phyloP scores from a whole-genome alignment of 176 grass and related monocot species.

The Neostapfia colusana region DNA sequence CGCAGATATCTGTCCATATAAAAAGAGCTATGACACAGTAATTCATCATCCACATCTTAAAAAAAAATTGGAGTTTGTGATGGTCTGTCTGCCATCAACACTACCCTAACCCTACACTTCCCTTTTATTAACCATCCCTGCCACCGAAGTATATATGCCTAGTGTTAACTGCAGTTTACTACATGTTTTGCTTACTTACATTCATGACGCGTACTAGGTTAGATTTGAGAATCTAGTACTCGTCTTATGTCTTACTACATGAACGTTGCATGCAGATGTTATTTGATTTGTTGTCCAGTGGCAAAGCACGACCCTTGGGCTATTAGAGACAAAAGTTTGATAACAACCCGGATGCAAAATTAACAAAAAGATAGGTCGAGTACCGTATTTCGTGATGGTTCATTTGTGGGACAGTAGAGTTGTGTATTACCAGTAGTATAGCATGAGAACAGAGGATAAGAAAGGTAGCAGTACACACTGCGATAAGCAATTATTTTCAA shows the following conservation, averaged over 20 bases:
- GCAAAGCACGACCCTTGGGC: not conserved
- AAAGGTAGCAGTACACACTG: not conserved
- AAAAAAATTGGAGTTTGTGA: not conserved
- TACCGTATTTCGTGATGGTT: too few relatives aligned
- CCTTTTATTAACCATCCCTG: too few relatives aligned
- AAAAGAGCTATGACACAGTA: not conserved
- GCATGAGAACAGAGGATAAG: not conserved
- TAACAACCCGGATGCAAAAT: too few relatives aligned
- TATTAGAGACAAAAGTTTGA: not conserved
- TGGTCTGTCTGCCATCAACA: not conserved
- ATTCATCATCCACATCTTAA: not conserved
- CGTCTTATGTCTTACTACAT: not conserved
- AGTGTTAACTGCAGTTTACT: not conserved
- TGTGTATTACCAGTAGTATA: not conserved
- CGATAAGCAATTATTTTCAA: not conserved
- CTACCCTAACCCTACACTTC: too few relatives aligned
- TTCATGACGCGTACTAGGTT: not conserved
- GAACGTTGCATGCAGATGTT: not conserved
- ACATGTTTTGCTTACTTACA: not conserved
- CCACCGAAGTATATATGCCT: not conserved
- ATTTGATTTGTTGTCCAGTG: not conserved
- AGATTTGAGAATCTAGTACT: not conserved
- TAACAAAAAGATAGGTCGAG: too few relatives aligned
- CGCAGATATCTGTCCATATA: constrained; percentile 53
- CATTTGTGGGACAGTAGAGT: too few relatives aligned